These are phyloP conservation scores for Triticum aestivum DNA, from an alignment of 176 grass and related monocot species.

Conservation along the genomic window IWGSC_CS_RefSeq_v2.1 NC_057814.1:313693233-313693732, in stretches of 20 bases:
- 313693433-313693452: constrained; percentile 93
- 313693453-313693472: constrained; percentile 18
- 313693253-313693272: constrained; percentile 86
- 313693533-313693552: background rate
- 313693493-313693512: background rate
- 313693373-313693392: constrained; percentile 98
- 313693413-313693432: constrained; percentile 95
- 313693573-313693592: background rate
- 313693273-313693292: constrained; percentile 95
- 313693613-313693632: no score
- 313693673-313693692: no score
- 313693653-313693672: no score
- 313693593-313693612: background rate
- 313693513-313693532: background rate
- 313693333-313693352: constrained; percentile 25
- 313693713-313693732: no score
- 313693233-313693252: constrained; percentile 40
- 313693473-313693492: background rate
- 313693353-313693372: constrained; percentile 53
- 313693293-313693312: constrained; percentile 56
- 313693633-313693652: no score
- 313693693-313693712: no score
- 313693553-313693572: background rate
- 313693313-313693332: constrained; percentile 25
- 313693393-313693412: constrained; percentile 97